Base-by-base conservation (phyloP, 495 filamentous ascomycete genomes). In the Amorphotheca resinae region DNA sequence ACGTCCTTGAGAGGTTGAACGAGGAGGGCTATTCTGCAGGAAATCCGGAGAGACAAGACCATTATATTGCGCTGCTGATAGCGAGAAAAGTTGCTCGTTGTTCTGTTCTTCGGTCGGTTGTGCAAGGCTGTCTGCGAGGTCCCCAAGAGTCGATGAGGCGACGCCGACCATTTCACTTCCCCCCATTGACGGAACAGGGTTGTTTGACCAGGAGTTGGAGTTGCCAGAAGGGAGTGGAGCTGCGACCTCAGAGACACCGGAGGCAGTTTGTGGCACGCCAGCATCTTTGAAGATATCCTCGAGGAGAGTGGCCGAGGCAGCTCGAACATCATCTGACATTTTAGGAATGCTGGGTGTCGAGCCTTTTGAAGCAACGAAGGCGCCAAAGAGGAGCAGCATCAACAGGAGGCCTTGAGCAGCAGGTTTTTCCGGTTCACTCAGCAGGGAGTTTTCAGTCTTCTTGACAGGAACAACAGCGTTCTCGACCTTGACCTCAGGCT, bases 351-450 rank as follows among this genome's bases (percentile, higher is more conserved):
- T 76, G 51, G 53, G 79, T 50, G 54, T 80, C 2, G 73, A 64
- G 40, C 70, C 73, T 66, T 89, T 93, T 34, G 88, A 95, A 41
- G 89, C 87, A 48, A 96, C 87, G 60, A 93, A 95, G 38, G 91
- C 91, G 53, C 91, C 91, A 55, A 93, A 88, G 44, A 98, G 83
- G 47, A 98, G 84, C 52, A 95, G 84, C 87, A 80, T 79, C 55
- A 83, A 70, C 38, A 84, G 64, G 35, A 84, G 63, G 40, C 79
- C 77, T 52, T 76, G 74, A 46, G 74, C 70, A 48, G 73, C 66
- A 15, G 77, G 67, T 58, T 80, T 77, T 48, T 82, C 77, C 36
- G 63, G 62, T 30, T 76, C 74, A 53, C 62, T 60, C 33, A 66
- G 56, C 33, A 74, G 62, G 28, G 65, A 52, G 28, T 69, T 62